Conservation (phyloP, 2,329 filamentous ascomycete genomes). For the Aureobasidium sp. region DNA sequence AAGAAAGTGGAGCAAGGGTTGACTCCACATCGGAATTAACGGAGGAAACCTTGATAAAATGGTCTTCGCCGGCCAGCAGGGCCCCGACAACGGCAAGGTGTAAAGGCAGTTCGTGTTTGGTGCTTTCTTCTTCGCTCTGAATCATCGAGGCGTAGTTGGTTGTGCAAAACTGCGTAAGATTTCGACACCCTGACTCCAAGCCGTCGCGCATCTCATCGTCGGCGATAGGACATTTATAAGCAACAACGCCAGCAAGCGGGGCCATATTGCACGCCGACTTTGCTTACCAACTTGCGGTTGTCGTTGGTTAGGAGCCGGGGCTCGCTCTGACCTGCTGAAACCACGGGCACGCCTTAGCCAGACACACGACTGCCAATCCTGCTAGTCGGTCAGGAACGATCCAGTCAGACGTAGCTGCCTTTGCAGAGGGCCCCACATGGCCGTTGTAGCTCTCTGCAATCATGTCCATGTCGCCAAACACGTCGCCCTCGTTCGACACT, state of each 20-base stretch:
- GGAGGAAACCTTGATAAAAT: conserved; percentile 9
- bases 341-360: not conserved
- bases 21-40: conserved; percentile 5
- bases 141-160: too few relatives aligned
- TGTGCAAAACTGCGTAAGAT: too few relatives aligned
- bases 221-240: not conserved
- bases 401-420: not conserved
- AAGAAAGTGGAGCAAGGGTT: not conserved
- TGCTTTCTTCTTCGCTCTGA: not conserved
- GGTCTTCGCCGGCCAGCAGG: not conserved
- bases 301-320: not conserved
- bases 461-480: conserved; percentile 14
- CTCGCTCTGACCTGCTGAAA: not conserved
- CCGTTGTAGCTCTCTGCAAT: conserved; percentile 14
- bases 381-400: not conserved
- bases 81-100: not conserved
- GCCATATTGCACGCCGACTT: not conserved
- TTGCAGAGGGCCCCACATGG: conserved; percentile 14
- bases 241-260: conserved; percentile 8
- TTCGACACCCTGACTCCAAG: too few relatives aligned
- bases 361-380: not conserved
- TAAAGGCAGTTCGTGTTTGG: not conserved
- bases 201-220: not conserved
- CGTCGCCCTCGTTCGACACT: conserved; percentile 10
- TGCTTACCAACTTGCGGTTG: conserved; percentile 8